These are phyloP conservation scores for Carex myosuroides DNA, from an alignment of 176 grass and related monocot genomes.

Conservation along the genomic window DNA sequence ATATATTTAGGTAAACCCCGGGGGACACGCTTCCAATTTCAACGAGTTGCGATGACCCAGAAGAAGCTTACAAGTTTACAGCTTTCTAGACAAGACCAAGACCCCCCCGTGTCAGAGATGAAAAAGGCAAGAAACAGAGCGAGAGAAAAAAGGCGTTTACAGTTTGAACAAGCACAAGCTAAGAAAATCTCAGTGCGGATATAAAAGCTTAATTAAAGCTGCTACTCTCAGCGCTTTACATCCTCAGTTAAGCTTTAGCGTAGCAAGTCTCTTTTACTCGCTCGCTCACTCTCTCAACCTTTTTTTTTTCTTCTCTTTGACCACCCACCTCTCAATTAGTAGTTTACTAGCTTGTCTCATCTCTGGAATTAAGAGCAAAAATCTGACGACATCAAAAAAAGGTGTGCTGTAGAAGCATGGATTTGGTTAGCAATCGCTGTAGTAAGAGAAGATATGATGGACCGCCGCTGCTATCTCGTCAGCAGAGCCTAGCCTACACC, in stretches of 20 bases:
- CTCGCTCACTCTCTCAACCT: background rate
- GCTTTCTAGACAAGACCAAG: background rate
- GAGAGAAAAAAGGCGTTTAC: background rate
- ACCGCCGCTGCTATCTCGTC: constrained; percentile 89
- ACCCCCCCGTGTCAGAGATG: background rate
- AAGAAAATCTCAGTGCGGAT: background rate
- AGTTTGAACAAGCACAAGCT: constrained; percentile 9
- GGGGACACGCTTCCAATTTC: background rate
- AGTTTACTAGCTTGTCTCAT: background rate
- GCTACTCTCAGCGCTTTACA: constrained; percentile 17
- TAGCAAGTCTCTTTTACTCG: background rate
- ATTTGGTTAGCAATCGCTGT: constrained; percentile 34
- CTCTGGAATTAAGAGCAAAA: background rate
- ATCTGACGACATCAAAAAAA: background rate
- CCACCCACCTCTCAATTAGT: background rate
- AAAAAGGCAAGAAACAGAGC: background rate
- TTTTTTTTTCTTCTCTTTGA: background rate
- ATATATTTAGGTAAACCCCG: background rate
- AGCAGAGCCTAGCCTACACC: constrained; percentile 71
- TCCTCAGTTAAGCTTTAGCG: background rate
- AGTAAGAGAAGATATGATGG: constrained; percentile 89
- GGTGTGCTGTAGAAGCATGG: background rate
- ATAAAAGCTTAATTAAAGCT: constrained; percentile 21
- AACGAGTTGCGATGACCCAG: background rate
- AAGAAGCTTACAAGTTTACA: constrained; percentile 2